A percentile compares a stretch with the other conserved stretches of the same genome.
Conservation (phyloP, 768 basidiomycete species). For the Pulveroboletus sp. region DNA sequence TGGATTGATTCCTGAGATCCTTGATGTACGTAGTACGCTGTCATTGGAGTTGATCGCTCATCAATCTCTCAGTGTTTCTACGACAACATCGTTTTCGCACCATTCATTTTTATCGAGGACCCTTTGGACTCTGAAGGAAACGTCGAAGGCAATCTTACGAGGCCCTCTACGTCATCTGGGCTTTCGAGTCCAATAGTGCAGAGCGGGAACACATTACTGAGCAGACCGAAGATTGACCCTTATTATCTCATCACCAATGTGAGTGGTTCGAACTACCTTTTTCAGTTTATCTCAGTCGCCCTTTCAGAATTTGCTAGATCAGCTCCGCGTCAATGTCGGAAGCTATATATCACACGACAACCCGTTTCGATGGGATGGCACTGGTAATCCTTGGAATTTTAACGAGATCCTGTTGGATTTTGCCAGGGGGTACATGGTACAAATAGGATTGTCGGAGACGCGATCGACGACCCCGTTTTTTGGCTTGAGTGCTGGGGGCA, state of each 20-base stretch:
- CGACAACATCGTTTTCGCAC: constrained; percentile 94
- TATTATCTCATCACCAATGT: constrained; percentile 88
- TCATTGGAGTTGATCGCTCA: neutral
- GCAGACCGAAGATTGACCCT: constrained; percentile 77
- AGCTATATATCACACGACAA: constrained; percentile 52
- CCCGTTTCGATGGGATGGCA: constrained; percentile 68
- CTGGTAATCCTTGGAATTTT: constrained; percentile 62
- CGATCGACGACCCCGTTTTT: constrained; percentile 42
- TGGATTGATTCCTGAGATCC: constrained; percentile 74
- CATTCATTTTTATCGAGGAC: constrained; percentile 96
- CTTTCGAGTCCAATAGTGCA: constrained; percentile 29
- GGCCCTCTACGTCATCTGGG: constrained; percentile 36
- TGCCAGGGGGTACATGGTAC: constrained; percentile 52
- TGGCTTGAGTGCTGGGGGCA: constrained; percentile 36
- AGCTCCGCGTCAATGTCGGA: constrained; percentile 65
- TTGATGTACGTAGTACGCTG: constrained; percentile 60
- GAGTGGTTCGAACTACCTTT: constrained; percentile 20
- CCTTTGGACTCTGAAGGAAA: constrained; percentile 62
- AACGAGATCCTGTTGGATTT: constrained; percentile 63
- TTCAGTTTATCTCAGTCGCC: constrained; percentile 6
- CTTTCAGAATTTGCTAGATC: constrained; percentile 58
- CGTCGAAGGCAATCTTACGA: constrained; percentile 39
- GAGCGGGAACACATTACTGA: constrained; percentile 39
- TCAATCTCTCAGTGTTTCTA: constrained; percentile 69
- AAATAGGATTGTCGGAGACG: constrained; percentile 45